Base-by-base conservation (phyloP, 208 protist genomes). In the Leishmania martiniquensis region DNA sequence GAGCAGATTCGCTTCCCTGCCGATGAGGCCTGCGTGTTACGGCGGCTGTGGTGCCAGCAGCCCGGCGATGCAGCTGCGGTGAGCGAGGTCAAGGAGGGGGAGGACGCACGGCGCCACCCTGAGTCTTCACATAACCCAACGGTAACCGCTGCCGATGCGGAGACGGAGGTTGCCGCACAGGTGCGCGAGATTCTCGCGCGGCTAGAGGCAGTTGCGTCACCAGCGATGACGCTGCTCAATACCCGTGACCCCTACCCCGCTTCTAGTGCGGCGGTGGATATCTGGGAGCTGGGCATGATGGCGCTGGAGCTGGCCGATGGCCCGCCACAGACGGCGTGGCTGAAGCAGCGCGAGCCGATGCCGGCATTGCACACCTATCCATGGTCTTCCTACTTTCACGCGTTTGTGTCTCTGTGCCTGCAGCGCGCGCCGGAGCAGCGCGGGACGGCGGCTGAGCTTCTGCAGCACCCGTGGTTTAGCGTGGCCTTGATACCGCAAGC, bases 231-330 rank as follows among this genome's bases (percentile, higher is more conserved):
- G 69, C 70, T 84, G 59, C 80, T 69, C 75, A 79, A 84, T 71
- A 84, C 75, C 22, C 70, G 79, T 42, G 80, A 84, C 52, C 80
- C 80, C 10, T 84, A 76, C 70, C 72, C 80, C 1, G 15, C 10
- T 22, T 42, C 80, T 4, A 76, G 71, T 15, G 66, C 85, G 1
- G 84, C 88, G 2, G 83, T 82, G 34, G 92, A 96, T 69, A 73
- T 96, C 44, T 96, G 90, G 90, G 88, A 89, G 86, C 62, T 96
- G 29, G 92, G 89, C 34, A 89, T 96, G 86, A 77, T 96, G 34
- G 85, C 87, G 15, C 73, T 94, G 42, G 87, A 93, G 45, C 83
- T 96, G 29, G 90, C 92, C 0, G 89, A 96, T 49, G 87, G 87
- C 4, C 72, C 81, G 15, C 72, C 77, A 62, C 85, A 85, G 44